These are phyloP conservation scores for Aquilaria sinensis DNA, from an alignment of 345 rosid genomes.

Conservation along the genomic window DNA sequence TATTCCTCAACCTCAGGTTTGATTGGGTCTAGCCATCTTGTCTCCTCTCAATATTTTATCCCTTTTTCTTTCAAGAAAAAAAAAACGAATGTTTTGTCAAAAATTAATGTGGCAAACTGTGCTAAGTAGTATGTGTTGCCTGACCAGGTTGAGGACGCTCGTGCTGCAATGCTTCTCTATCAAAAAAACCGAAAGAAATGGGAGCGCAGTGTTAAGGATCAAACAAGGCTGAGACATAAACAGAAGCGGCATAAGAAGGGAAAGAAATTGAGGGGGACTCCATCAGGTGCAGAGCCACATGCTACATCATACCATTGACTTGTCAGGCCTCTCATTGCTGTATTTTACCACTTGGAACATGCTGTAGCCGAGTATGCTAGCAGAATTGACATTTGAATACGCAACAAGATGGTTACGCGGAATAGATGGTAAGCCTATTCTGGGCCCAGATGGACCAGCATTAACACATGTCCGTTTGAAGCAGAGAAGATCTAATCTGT, in stretches of 20 bases:
- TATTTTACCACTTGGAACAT: not conserved
- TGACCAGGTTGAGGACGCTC: slow-evolving; percentile 75
- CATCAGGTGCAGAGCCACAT: slow-evolving; percentile 7
- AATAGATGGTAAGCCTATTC: no score
- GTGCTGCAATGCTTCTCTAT: slow-evolving; percentile 92
- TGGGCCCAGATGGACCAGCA: no score
- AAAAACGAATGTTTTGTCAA: not conserved
- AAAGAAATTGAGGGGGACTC: slow-evolving; percentile 35
- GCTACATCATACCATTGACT: slow-evolving; percentile 8
- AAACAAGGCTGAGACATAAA: slow-evolving; percentile 43
- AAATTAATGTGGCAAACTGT: not conserved
- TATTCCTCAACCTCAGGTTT: not conserved
- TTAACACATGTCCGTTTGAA: no score
- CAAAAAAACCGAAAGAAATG: slow-evolving; percentile 58
- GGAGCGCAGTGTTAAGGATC: slow-evolving; percentile 68
- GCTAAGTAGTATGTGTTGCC: slow-evolving; percentile 2
- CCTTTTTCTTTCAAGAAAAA: not conserved
- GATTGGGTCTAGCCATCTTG: not conserved
- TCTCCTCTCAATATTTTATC: not conserved
- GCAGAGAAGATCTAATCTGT: no score
- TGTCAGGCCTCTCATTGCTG: not conserved
- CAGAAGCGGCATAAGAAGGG: slow-evolving; percentile 66
- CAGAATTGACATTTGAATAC: not conserved
- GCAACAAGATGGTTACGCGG: no score
- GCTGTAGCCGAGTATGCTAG: not conserved